Conservation (phyloP, 1,284 basidiomycete species). For the Cutaneotrichosporon daszewskae region DNA sequence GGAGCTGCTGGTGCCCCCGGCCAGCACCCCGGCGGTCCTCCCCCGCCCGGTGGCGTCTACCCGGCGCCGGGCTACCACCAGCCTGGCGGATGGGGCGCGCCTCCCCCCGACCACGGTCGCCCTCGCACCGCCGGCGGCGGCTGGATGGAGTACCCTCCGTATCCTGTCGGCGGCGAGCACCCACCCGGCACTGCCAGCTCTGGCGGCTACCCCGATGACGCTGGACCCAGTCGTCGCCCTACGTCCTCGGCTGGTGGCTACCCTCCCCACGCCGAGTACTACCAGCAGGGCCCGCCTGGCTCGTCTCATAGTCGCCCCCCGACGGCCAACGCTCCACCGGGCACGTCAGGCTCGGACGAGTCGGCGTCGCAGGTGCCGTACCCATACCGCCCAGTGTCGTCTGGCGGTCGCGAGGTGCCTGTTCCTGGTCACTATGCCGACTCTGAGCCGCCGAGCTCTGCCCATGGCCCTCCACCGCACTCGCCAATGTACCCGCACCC, state of each 20-base stretch:
- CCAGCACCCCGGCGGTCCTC: conserved; percentile 2
- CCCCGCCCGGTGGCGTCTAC: conserved; percentile 6
- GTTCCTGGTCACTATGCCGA: conserved; percentile 40
- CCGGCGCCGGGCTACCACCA: conserved; percentile 9
- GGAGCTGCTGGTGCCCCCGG: neutral
- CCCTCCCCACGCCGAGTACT: conserved; percentile 25
- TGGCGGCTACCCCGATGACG: conserved; percentile 21
- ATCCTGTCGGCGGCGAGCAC: conserved; percentile 15
- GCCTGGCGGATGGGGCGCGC: conserved; percentile 11
- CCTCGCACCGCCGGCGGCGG: conserved; percentile 29
- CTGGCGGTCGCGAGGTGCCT: conserved; percentile 36
- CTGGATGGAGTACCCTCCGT: conserved; percentile 29
- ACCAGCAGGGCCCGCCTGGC: conserved; percentile 29
- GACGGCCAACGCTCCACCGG: conserved; percentile 20
- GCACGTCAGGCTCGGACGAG: conserved; percentile 25
- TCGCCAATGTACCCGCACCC: conserved; percentile 37
- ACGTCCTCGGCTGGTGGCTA: conserved; percentile 29
- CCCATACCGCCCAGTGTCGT: conserved; percentile 41
- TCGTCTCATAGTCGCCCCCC: conserved; percentile 17
- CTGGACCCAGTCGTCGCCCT: conserved; percentile 36
- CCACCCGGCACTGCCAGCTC: conserved; percentile 12
- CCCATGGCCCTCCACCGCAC: conserved; percentile 38
- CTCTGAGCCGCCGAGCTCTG: conserved; percentile 40
- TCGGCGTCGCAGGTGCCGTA: conserved; percentile 29
- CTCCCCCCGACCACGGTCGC: conserved; percentile 24